These are phyloP conservation scores for Thelonectria olida DNA, from an alignment of 2,329 filamentous ascomycete genomes.

Conservation along the genomic window DNA sequence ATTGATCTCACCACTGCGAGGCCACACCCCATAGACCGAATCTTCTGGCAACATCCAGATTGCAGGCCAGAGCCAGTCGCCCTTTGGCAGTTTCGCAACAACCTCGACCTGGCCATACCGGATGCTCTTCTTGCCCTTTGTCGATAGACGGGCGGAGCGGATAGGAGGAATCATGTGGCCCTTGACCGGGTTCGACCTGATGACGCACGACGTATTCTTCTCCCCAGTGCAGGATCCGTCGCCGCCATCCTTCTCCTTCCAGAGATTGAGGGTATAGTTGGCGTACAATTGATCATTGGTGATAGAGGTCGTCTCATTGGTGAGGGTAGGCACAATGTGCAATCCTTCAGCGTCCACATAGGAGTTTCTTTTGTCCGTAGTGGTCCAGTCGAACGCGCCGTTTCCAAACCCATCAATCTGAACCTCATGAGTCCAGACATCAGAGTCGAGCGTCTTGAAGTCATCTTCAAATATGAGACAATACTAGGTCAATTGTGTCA, in stretches of 20 bases:
- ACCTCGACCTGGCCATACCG: constrained; percentile 85
- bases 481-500: constrained; percentile 46
- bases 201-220: constrained; percentile 46
- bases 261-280: constrained; percentile 56
- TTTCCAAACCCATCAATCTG: constrained; percentile 54
- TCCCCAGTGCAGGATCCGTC: constrained; percentile 52
- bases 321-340: constrained; percentile 64
- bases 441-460: constrained; percentile 55
- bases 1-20: constrained; percentile 46
- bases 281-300: constrained; percentile 49
- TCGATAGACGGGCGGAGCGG: constrained; percentile 58
- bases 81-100: constrained; percentile 75
- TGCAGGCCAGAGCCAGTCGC: constrained; percentile 88
- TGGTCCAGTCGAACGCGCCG: constrained; percentile 66
- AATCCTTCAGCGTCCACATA: constrained; percentile 59
- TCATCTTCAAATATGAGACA: constrained; percentile 61
- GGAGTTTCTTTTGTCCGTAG: constrained; percentile 55
- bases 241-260: constrained; percentile 39
- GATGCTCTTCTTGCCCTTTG: constrained; percentile 56
- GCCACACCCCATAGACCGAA: constrained; percentile 79
- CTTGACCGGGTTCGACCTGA: constrained; percentile 52
- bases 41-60: constrained; percentile 87
- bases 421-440: constrained; percentile 60
- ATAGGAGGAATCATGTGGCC: constrained; percentile 60
- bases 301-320: constrained; percentile 51